Evolutionary conservation across 2,329 filamentous ascomycete genomes (phyloP), one percentile per base, ranked within the genome.

Genomic region (Elsinoe arachidis): DNA sequence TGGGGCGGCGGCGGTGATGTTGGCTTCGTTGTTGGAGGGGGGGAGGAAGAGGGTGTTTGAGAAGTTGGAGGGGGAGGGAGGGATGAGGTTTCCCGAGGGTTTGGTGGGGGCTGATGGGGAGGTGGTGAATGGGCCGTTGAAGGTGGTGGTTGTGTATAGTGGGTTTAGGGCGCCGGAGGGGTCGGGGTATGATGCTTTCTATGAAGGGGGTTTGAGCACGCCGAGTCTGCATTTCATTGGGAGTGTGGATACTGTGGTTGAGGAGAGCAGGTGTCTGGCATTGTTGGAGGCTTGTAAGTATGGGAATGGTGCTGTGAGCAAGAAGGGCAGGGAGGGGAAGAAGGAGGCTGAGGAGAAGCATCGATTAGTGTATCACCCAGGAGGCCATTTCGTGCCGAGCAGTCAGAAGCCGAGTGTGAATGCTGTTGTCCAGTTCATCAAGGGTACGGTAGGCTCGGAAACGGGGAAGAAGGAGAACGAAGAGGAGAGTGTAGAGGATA

Each of bases 301-400:
- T 6, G 62, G 64, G 3, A 39, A 35, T 9, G 49, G 19, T 15
- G 12, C 12, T 5, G 23, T 23, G 49, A n/a, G 34, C 10, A 53
- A 53, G 34, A 11, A 10, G 7, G 15, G 34, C 17, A 38, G 19
- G 17, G 60, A 64, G 38, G 67, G 69, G 61, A 77, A 77, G 46
- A 76, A 67, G 56, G 74, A 71, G 43, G 61, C 63, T 15, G 69
- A 68, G 3, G 63, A 63, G 30, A 67, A 67, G 30, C 60, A 61
- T 41, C 78, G 73, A 63, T 77, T 82, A 55, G 76, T 86, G 55
- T 82, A 86, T 64, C 90, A 95, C 71, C 91, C 92, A 1, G 92
- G 92, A 6, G 91, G 91, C 0, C 92, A 97, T 70, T 90, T 95
- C 67, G 81, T 96, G 66, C 92, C 92, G 0, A 84, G 72, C 55